A percentile compares a stretch with the other conserved stretches of the same genome.
Evolutionary conservation across 306 rosid genomes (phyloP).

Genomic region (Vigna unguiculata): DNA sequence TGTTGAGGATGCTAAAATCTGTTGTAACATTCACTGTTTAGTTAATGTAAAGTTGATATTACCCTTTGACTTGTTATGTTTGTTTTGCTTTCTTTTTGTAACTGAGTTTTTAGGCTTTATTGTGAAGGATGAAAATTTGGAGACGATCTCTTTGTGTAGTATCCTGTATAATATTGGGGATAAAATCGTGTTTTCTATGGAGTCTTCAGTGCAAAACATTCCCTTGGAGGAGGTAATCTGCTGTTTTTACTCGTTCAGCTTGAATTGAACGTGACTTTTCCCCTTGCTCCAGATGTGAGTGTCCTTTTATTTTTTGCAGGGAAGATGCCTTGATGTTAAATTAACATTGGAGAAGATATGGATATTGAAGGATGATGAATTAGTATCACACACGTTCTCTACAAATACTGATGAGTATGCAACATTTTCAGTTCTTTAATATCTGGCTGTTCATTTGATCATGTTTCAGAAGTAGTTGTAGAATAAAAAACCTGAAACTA

Average conservation of each 20-base stretch:
- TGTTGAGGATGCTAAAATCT: conserved; percentile 15
- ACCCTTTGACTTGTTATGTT: conserved; percentile 10
- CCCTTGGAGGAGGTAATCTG: conserved; percentile 72
- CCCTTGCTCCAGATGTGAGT: conserved; percentile 36
- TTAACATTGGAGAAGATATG: conserved; percentile 77
- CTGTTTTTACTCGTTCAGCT: conserved; percentile 27
- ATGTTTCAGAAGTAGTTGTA: conserved; percentile 7
- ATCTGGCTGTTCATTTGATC: conserved; percentile 32
- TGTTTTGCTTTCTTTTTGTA: conserved; percentile 29
- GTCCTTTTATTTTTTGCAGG: conserved; percentile 63
- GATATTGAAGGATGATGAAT: conserved; percentile 79
- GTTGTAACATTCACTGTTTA: conserved; percentile 23
- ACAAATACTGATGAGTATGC: conserved; percentile 61
- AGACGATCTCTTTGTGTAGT: conserved; percentile 60
- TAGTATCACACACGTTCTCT: conserved; percentile 61
- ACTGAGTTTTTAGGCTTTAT: conserved; percentile 38
- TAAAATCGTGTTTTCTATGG: conserved; percentile 59
- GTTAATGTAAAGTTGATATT: conserved; percentile 29
- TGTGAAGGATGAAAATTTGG: conserved; percentile 71
- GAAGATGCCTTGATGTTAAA: conserved; percentile 83
- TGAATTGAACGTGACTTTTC: conserved; percentile 20
- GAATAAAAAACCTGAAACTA: conserved; percentile 26
- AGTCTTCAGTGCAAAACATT: conserved; percentile 65
- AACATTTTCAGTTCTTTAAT: conserved; percentile 44
- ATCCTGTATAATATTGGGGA: conserved; percentile 68